Conservation (phyloP, 495 filamentous ascomycete genomes). For the Neurospora pannonica region DNA sequence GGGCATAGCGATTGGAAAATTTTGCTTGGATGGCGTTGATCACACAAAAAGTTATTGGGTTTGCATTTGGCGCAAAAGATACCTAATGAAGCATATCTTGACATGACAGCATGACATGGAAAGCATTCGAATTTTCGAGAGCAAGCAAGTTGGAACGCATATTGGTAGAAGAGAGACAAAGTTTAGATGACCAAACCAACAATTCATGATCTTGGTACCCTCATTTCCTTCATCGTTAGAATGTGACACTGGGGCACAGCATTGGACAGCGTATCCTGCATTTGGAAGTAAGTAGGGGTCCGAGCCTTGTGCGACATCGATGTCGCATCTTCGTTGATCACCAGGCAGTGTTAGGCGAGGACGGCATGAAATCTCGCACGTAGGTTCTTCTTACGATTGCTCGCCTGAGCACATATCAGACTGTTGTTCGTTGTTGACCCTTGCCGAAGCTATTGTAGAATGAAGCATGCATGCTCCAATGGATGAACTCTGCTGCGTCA, state of each 20-base stretch:
- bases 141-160: neutral
- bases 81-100: neutral
- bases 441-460: neutral
- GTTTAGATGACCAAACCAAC: neutral
- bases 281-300: neutral
- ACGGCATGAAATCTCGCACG: neutral
- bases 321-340: neutral
- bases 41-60: neutral
- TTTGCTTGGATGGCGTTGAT: neutral
- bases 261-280: neutral
- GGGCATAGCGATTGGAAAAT: neutral
- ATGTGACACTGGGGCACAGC: neutral
- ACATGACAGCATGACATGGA: neutral
- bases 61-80: neutral
- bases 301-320: neutral
- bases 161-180: neutral
- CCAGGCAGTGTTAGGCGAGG: neutral
- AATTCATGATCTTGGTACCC: neutral
- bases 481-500: neutral
- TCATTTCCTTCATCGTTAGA: neutral
- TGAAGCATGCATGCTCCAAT: neutral
- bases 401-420: neutral
- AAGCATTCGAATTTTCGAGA: neutral
- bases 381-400: neutral
- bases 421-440: neutral